Percentiles rank a stretch among this genome's conserved stretches.
phyloP scores from a whole-genome alignment of 1,284 basidiomycete genomes.

The Puccinia horiana region DNA sequence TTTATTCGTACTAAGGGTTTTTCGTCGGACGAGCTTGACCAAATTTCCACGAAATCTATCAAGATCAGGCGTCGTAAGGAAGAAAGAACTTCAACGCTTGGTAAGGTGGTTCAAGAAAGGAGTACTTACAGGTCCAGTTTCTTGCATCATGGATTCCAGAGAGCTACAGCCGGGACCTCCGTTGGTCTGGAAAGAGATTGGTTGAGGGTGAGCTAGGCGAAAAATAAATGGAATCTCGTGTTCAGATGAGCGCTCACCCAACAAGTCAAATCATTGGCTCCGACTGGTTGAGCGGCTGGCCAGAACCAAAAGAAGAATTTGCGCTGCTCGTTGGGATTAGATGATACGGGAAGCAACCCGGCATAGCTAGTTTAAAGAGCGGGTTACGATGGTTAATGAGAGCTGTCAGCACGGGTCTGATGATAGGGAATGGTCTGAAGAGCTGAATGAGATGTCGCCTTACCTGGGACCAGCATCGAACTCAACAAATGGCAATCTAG shows the following conservation, averaged over 20 bases:
- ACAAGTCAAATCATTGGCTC: slow-evolving; percentile 34
- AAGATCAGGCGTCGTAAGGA: not conserved
- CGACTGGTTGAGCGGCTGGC: slow-evolving; percentile 2
- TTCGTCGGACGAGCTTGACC: slow-evolving; percentile 69
- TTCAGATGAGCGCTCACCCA: slow-evolving; percentile 26
- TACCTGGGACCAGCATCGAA: slow-evolving; percentile 48
- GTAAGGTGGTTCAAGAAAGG: not conserved
- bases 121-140: slow-evolving; percentile 43
- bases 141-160: slow-evolving; percentile 46
- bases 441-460: not conserved
- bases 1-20: slow-evolving; percentile 70
- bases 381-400: not conserved
- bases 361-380: slow-evolving; percentile 31
- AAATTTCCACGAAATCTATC: slow-evolving; percentile 63
- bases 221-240: not conserved
- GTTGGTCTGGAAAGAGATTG: slow-evolving; percentile 28
- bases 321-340: slow-evolving; percentile 23
- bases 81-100: not conserved
- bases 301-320: slow-evolving; percentile 49
- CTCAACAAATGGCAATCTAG: slow-evolving; percentile 37
- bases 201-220: slow-evolving; percentile 14
- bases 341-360: slow-evolving; percentile 31
- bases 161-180: slow-evolving; percentile 48
- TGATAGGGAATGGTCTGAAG: not conserved
- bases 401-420: not conserved